These are phyloP conservation scores for Cladobotryum mycophilum DNA, from an alignment of 2,329 filamentous ascomycete species.

Conservation along the genomic window DNA sequence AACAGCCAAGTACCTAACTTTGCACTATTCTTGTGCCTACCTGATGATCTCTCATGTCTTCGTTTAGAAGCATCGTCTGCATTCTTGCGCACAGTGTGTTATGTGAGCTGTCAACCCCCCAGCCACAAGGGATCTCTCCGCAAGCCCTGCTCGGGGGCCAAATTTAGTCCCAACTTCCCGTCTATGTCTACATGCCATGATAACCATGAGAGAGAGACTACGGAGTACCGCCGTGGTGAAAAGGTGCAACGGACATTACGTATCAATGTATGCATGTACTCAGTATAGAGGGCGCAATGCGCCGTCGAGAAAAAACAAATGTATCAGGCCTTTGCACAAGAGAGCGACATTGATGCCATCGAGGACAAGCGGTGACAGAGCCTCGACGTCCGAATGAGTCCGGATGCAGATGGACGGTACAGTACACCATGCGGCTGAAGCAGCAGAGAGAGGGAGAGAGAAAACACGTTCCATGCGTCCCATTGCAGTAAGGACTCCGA, in stretches of 20 bases:
- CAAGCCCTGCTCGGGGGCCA: slow-evolving; percentile 7
- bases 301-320: too few species aligned
- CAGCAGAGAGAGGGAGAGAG: neutral
- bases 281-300: too few species aligned
- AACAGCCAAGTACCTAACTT: too few species aligned
- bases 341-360: neutral
- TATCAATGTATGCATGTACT: neutral
- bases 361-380: neutral
- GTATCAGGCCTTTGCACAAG: too few species aligned
- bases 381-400: neutral
- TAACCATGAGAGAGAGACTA: neutral
- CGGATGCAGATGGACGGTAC: neutral
- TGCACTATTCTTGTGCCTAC: neutral
- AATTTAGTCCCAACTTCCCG: slow-evolving; percentile 5
- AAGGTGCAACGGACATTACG: slow-evolving; percentile 9
- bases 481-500: too few species aligned
- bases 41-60: slow-evolving; percentile 2
- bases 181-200: too few species aligned
- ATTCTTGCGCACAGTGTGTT: slow-evolving; percentile 1
- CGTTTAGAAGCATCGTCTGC: neutral
- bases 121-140: neutral
- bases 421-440: neutral
- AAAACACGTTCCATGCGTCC: neutral
- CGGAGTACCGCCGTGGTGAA: neutral
- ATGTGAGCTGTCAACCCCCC: slow-evolving; percentile 7